A percentile compares a stretch with the other conserved stretches of the same genome.
phyloP scores from a whole-genome alignment of 2,329 filamentous ascomycete genomes.

The Fusarium nodosum region DNA sequence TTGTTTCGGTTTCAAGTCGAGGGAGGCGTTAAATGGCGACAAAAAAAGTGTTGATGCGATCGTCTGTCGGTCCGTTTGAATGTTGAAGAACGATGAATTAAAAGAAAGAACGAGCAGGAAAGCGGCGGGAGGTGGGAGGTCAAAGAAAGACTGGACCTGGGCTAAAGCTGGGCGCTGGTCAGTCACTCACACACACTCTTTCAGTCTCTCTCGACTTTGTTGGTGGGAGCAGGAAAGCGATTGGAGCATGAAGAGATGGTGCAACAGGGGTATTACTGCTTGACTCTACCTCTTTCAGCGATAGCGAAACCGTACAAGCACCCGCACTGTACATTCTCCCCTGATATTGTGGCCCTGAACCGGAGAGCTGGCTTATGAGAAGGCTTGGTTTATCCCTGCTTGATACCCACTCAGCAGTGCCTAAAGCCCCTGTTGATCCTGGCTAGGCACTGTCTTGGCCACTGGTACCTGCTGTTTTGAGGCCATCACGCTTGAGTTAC shows the following conservation, averaged over 20 bases:
- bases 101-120: constrained; percentile 32
- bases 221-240: constrained; percentile 40
- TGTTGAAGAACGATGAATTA: constrained; percentile 48
- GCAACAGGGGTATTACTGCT: constrained; percentile 42
- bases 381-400: constrained; percentile 23
- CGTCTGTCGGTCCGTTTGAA: constrained; percentile 21
- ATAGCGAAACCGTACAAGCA: constrained; percentile 48
- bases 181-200: constrained; percentile 12
- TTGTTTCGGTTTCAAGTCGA: constrained; percentile 35
- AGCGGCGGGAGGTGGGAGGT: constrained; percentile 43
- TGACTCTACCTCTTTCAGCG: constrained; percentile 38
- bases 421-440: constrained; percentile 33
- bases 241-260: constrained; percentile 43
- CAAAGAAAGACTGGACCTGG: constrained; percentile 34
- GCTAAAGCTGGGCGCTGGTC: constrained; percentile 7
- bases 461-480: constrained; percentile 17
- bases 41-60: constrained; percentile 39
- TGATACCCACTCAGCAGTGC: constrained; percentile 34
- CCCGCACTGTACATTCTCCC: constrained; percentile 40
- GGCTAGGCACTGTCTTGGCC: constrained; percentile 27
- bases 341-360: constrained; percentile 34
- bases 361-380: constrained; percentile 19
- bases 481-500: neutral
- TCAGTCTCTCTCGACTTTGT: constrained; percentile 17
- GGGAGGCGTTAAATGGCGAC: constrained; percentile 24